These are phyloP conservation scores for Phialocephala sp. DNA, from an alignment of 2,329 filamentous ascomycete species.

Conservation along the genomic window DNA sequence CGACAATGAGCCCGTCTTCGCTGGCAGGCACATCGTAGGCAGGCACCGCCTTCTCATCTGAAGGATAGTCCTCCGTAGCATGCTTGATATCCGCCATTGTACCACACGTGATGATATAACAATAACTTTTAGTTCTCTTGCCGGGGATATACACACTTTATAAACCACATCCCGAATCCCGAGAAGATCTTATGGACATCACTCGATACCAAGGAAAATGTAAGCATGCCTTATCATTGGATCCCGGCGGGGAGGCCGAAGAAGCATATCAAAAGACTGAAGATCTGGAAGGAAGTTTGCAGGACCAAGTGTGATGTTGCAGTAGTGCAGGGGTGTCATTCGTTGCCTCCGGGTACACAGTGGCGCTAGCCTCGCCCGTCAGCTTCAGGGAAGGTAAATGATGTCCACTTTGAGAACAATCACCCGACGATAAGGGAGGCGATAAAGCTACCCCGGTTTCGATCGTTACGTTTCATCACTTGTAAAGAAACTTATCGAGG, in stretches of 20 bases:
- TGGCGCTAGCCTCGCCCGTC: constrained; percentile 6
- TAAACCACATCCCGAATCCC: constrained; percentile 1
- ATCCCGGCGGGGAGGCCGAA: constrained; percentile 7
- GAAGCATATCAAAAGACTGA: neutral
- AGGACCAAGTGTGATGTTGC: neutral
- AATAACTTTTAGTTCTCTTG: neutral
- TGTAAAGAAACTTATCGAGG: neutral
- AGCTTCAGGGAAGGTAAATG: constrained; percentile 15
- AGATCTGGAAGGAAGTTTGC: constrained; percentile 4
- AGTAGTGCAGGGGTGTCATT: constrained; percentile 3
- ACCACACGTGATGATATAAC: neutral
- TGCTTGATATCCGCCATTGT: constrained; percentile 34
- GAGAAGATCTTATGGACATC: neutral
- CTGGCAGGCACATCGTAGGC: constrained; percentile 22
- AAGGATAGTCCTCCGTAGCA: constrained; percentile 12
- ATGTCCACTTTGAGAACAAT: constrained; percentile 12
- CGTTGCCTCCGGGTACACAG: neutral
- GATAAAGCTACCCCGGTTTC: constrained; percentile 9
- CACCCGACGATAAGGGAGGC: constrained; percentile 17
- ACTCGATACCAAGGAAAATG: constrained; percentile 1
- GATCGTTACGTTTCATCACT: constrained; percentile 17
- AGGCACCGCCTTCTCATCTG: constrained; percentile 26
- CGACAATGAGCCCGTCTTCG: constrained; percentile 21
- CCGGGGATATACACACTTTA: neutral
- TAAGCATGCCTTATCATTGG: constrained; percentile 6